Evolutionary conservation across 2,329 filamentous ascomycete species (phyloP), one percentile per base, ranked within the genome.

Genomic region (Boeremia exigua): DNA sequence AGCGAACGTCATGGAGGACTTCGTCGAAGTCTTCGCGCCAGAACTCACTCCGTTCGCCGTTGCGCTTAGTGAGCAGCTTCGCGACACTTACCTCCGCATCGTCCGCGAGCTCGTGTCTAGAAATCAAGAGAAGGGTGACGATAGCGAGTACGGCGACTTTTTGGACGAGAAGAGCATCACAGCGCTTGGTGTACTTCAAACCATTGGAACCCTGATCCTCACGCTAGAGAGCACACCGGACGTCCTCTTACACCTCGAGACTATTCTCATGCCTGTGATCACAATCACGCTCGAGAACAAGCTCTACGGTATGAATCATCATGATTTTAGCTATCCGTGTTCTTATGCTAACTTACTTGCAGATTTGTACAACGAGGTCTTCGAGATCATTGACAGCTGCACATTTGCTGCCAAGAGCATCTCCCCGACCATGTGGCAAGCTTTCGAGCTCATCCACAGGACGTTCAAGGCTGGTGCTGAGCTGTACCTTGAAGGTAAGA

Each of bases 1-100:
- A 36, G 94, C 95, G 19, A 98, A 98, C 70, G 95, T 99, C 34
- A 99, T 99, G 95, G 95, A 99, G 77, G 95, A 99, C 72, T 99
- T 99, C 72, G 95, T 99, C 40, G 95, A 99, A 76, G 93, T 98
- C 2, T 99, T 99, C 72, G 94, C 95, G n/a, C 85, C 92, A 2
- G 95, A 99, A 75, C 84, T 99, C 42, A 98, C 95, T 6, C 95
- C 95, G 3, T 99, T 99, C 69, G 95, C 95, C 10, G 94, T 99
- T 29, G 95, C 95, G 4, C 82, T 99, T 4, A 96, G 92, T 71
- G 93, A 98, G 78, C 95, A 99, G 77, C 82, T 99, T 43, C 88
- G 94, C 38, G 95, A 99, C 70, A 99, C 95, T 0, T 99, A 99
- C 70, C 84, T 99, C 63, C 87, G 95, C 53, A 97, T 99, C 62